Conservation (phyloP, 441 rosid species). For the Jatropha multifida region DNA sequence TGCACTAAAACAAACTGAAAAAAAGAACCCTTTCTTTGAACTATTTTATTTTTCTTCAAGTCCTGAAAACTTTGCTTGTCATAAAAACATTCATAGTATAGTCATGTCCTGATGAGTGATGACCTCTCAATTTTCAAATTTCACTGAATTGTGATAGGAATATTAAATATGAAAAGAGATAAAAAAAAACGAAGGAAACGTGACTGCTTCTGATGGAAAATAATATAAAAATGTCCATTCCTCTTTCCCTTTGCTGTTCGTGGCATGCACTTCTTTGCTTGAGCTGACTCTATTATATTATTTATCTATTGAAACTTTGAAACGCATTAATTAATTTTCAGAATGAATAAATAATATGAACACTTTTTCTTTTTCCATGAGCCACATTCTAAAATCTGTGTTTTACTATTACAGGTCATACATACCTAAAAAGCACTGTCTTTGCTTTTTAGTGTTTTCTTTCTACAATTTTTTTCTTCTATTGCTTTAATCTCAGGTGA, state of each 20-base stretch:
- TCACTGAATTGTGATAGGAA: not conserved
- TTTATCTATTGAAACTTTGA: not conserved
- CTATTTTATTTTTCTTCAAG: not conserved
- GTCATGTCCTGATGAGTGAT: not conserved
- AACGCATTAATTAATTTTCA: not conserved
- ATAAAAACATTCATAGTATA: not conserved
- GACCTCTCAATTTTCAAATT: not conserved
- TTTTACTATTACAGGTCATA: too few relatives aligned
- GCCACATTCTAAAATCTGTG: too few relatives aligned
- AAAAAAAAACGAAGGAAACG: not conserved
- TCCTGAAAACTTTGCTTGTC: not conserved
- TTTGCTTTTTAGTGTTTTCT: too few relatives aligned
- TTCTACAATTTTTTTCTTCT: too few relatives aligned
- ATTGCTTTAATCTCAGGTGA: too few relatives aligned
- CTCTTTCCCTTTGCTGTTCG: not conserved
- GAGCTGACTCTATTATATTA: not conserved
- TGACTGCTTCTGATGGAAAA: not conserved
- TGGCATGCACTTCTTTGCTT: constrained; percentile 16
- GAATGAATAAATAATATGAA: not conserved
- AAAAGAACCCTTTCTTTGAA: too few relatives aligned
- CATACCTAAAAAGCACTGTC: too few relatives aligned
- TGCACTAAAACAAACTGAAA: too few relatives aligned
- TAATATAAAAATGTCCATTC: not conserved
- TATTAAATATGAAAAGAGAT: not conserved
- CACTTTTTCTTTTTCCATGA: too few relatives aligned